These are phyloP conservation scores for Geoglossum glabrum DNA, from an alignment of 495 filamentous ascomycete genomes.

Conservation along the genomic window DNA sequence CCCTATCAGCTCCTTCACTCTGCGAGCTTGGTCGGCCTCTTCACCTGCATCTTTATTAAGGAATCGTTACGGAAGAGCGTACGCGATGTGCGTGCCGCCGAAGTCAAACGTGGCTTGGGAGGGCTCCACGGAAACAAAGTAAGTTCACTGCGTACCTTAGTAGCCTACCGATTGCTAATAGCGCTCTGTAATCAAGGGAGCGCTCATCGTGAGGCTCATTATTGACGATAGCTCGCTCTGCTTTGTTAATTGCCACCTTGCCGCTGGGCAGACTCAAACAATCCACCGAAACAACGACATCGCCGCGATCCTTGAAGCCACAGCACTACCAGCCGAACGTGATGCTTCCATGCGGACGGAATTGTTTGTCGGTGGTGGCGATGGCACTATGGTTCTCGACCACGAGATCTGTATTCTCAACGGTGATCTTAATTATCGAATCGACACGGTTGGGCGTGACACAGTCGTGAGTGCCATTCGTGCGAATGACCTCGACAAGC, in stretches of 20 bases:
- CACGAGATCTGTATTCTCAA: constrained; percentile 93
- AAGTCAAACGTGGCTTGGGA: constrained; percentile 89
- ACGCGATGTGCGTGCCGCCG: constrained; percentile 51
- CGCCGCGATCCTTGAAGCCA: constrained; percentile 67
- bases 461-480: constrained; percentile 70
- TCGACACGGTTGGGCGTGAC: constrained; percentile 88
- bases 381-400: constrained; percentile 89
- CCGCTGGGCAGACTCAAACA: constrained; percentile 79
- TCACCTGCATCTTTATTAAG: constrained; percentile 89
- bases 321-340: constrained; percentile 45
- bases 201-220: constrained; percentile 74
- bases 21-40: constrained; percentile 76
- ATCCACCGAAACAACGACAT: constrained; percentile 84
- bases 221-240: constrained; percentile 85
- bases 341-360: constrained; percentile 40
- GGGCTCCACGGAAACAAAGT: constrained; percentile 89
- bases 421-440: constrained; percentile 94
- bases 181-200: constrained; percentile 33
- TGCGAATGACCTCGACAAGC: constrained; percentile 58
- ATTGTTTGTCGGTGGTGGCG: constrained; percentile 72
- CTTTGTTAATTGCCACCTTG: constrained; percentile 94
- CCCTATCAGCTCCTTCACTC: constrained; percentile 76
- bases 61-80: constrained; percentile 53
- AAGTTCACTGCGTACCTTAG: constrained; percentile 3
- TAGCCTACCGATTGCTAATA: background rate